These are phyloP conservation scores for Scopulariopsis brevicaulis DNA, from an alignment of 2,329 filamentous ascomycete genomes.

Conservation along the genomic window DNA sequence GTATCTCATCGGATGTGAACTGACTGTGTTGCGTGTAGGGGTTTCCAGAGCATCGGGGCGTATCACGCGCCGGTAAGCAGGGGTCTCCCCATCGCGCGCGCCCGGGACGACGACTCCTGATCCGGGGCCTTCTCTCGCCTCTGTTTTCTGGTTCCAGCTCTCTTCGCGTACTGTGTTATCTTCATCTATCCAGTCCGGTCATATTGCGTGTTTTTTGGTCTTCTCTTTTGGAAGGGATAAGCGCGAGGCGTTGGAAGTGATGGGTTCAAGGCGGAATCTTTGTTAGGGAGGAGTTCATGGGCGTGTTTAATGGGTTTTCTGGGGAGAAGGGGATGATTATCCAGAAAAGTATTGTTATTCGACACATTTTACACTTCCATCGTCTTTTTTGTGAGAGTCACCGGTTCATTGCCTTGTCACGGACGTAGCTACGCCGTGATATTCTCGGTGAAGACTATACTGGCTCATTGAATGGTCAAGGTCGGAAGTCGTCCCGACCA, in stretches of 20 bases:
- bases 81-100: conserved; percentile 29
- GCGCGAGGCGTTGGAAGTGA: not conserved
- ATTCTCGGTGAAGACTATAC: not conserved
- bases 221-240: not conserved
- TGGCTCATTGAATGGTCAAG: too few relatives aligned
- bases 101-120: conserved; percentile 8
- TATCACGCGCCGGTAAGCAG: conserved; percentile 46
- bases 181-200: not conserved
- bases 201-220: not conserved
- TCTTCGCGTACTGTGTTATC: not conserved
- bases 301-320: too few relatives aligned
- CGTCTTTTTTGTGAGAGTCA: too few relatives aligned
- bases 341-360: too few relatives aligned
- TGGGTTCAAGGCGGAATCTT: too few relatives aligned
- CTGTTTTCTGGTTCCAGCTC: too few relatives aligned
- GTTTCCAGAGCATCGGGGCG: conserved; percentile 53
- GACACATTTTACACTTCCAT: too few relatives aligned
- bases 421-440: not conserved
- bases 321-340: too few relatives aligned
- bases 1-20: not conserved
- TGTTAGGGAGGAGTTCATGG: not conserved
- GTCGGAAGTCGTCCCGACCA: not conserved
- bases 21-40: conserved; percentile 23
- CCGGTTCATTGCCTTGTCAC: not conserved
- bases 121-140: not conserved